Evolutionary conservation across 345 rosid species (phyloP), one percentile per base, ranked within the genome.

Genomic region (Pugionium cornutum): DNA sequence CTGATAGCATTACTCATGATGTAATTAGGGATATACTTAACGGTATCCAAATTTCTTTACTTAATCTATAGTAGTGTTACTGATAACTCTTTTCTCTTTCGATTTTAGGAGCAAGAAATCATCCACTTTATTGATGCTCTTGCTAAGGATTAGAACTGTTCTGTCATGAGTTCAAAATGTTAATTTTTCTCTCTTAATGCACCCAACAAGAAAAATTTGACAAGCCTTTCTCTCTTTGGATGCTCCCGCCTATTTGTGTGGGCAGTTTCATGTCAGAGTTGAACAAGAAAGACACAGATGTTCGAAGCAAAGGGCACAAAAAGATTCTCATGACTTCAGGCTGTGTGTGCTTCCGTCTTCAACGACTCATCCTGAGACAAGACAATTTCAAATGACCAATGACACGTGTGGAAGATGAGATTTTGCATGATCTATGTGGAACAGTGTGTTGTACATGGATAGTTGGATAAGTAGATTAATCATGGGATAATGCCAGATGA

Each of bases 1-100:
- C 91, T 51, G 98, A 92, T 78, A 92, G 86, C 89, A 92, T 87
- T 96, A 89, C 98, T 28, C 95, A 89, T 68, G 96, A 92, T 70
- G 87, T 92, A 66, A 89, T 92, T 67, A 91, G 91, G 48, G 98
- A 92, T 54, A 7, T 34, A 9, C 65, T 37, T 33, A 25, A 7
- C 32, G 1, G 5, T 50, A 48, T 69, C 18, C 50, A 25, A 5
- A 58, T 54, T 37, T 40, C n/a, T 61, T 66, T 47, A 7, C n/a
- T 40, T 51, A 10, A 49, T 53, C 11, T 58, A 40, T 42, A 42
- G 11, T 35, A 28, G 61, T 72, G 53, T 56, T 57, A 64, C 18
- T 18, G 18, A 18, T 42, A 28, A n/a, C 3, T 10, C 39, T 11
- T 10, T 27, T 28, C 53, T 58, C 34, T 55, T 2, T 36, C 69